Conservation (phyloP, 1,284 basidiomycete species). For the Sanghuangporus weigelae region DNA sequence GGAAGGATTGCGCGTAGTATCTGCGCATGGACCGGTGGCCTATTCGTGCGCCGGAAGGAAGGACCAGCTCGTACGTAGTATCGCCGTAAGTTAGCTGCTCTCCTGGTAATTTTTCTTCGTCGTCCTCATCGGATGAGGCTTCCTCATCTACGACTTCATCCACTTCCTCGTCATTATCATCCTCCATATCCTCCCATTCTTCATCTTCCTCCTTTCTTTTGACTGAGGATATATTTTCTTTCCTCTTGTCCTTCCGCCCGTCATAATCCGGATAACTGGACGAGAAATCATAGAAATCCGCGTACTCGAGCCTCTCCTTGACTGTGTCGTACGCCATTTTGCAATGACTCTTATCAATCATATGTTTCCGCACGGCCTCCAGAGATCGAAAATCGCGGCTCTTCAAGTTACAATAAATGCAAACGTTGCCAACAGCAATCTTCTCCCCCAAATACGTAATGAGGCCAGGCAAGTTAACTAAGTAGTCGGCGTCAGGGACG, state of each 20-base stretch:
- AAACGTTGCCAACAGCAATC: conserved; percentile 88
- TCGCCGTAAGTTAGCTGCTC: conserved; percentile 64
- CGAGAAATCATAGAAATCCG: conserved; percentile 93
- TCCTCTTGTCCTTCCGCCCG: conserved; percentile 26
- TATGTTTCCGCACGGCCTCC: conserved; percentile 87
- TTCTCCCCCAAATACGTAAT: conserved; percentile 90
- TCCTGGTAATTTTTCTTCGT: conserved; percentile 32
- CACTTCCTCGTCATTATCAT: conserved; percentile 39
- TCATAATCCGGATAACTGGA: conserved; percentile 67
- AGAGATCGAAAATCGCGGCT: conserved; percentile 75
- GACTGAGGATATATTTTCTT: conserved; percentile 27
- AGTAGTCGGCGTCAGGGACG: conserved; percentile 90
- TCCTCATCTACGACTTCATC: conserved; percentile 50
- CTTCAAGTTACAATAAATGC: conserved; percentile 83
- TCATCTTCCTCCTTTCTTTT: conserved; percentile 38
- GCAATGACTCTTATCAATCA: conserved; percentile 94
- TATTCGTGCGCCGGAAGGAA: conserved; percentile 89
- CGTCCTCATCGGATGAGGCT: conserved; percentile 31
- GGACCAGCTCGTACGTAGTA: conserved; percentile 82
- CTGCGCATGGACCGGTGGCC: conserved; percentile 86
- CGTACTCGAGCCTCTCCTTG: conserved; percentile 78
- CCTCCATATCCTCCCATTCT: conserved; percentile 59
- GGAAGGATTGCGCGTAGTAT: conserved; percentile 86
- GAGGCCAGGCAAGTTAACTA: conserved; percentile 81
- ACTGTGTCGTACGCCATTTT: conserved; percentile 90